Conservation (phyloP, 2,329 filamentous ascomycete genomes). For the Septoria linicola region DNA sequence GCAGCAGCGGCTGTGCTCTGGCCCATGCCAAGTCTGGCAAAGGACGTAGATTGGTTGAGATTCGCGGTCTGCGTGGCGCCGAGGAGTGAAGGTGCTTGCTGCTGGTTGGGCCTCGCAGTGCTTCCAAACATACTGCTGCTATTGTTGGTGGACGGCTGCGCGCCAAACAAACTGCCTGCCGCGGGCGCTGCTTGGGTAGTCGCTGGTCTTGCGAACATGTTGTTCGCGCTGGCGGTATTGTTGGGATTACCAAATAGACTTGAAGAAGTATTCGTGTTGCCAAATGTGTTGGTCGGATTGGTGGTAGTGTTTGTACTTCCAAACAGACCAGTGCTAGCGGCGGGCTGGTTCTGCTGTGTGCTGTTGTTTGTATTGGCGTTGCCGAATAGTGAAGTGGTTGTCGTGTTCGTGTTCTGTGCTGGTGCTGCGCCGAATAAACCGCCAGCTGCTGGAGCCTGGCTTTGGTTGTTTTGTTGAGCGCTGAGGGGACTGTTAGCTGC, state of each 20-base stretch:
- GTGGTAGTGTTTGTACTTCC: slow-evolving; percentile 15
- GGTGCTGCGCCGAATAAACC: slow-evolving; percentile 31
- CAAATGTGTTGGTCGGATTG: slow-evolving; percentile 27
- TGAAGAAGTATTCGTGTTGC: slow-evolving; percentile 16
- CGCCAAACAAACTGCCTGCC: slow-evolving; percentile 31
- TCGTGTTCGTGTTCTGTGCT: slow-evolving; percentile 4
- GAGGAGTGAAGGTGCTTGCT: slow-evolving; percentile 32
- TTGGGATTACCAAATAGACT: slow-evolving; percentile 15
- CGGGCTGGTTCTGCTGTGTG: slow-evolving; percentile 18
- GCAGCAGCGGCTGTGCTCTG: slow-evolving; percentile 50
- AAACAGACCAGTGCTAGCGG: slow-evolving; percentile 21
- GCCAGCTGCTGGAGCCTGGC: slow-evolving; percentile 12
- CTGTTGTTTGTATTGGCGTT: slow-evolving; percentile 14
- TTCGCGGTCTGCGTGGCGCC: slow-evolving; percentile 28
- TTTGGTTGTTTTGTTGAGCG: slow-evolving; percentile 22
- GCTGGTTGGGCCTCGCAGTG: slow-evolving; percentile 24
- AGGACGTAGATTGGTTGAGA: slow-evolving; percentile 30
- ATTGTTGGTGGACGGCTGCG: slow-evolving; percentile 14
- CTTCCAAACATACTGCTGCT: slow-evolving; percentile 25
- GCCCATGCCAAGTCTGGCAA: slow-evolving; percentile 46
- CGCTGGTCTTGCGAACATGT: slow-evolving; percentile 34
- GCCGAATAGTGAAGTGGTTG: slow-evolving; percentile 18
- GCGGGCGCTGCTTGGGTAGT: slow-evolving; percentile 17
- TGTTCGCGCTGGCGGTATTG: slow-evolving; percentile 19
- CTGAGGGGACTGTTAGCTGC: slow-evolving; percentile 14